Percentiles rank a stretch among this genome's conserved stretches.
phyloP scores from a whole-genome alignment of 805 yeast species.

The Tetrapisispora phaffii region DNA sequence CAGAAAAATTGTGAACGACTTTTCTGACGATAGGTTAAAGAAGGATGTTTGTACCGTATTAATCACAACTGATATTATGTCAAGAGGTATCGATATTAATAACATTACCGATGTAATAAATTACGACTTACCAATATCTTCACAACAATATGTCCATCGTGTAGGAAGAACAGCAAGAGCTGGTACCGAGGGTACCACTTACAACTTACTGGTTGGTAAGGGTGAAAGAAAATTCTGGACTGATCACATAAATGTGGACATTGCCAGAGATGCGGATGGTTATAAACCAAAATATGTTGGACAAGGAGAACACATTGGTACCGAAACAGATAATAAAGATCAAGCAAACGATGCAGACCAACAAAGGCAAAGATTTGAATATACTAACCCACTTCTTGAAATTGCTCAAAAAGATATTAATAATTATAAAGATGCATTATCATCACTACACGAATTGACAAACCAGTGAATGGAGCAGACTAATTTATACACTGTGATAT shows the following conservation, averaged over 20 bases:
- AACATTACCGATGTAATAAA: slow-evolving; percentile 69
- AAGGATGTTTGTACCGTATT: slow-evolving; percentile 31
- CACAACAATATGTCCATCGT: slow-evolving; percentile 89
- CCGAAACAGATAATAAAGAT: not conserved
- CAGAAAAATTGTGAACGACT: slow-evolving; percentile 46
- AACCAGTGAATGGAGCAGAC: not conserved
- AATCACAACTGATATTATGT: slow-evolving; percentile 81
- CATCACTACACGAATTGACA: slow-evolving; percentile 36
- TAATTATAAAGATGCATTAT: slow-evolving; percentile 37
- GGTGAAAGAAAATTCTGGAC: slow-evolving; percentile 66
- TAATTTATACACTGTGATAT: not conserved
- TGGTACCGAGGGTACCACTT: slow-evolving; percentile 62
- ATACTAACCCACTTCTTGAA: slow-evolving; percentile 14
- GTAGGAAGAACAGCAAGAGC: slow-evolving; percentile 98
- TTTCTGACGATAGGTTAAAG: slow-evolving; percentile 37
- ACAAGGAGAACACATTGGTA: slow-evolving; percentile 6
- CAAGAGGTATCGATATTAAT: slow-evolving; percentile 87
- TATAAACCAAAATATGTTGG: slow-evolving; percentile 23
- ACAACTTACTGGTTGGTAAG: slow-evolving; percentile 61
- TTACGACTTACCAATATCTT: slow-evolving; percentile 81
- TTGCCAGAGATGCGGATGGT: slow-evolving; percentile 39
- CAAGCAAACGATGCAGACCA: slow-evolving; percentile 4
- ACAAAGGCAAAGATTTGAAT: not conserved
- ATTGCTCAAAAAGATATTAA: slow-evolving; percentile 31
- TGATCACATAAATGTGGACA: slow-evolving; percentile 38